Percentiles rank a stretch among this genome's conserved stretches.
Conservation (phyloP, 345 rosid species). For the Jatropha curcas region DNA sequence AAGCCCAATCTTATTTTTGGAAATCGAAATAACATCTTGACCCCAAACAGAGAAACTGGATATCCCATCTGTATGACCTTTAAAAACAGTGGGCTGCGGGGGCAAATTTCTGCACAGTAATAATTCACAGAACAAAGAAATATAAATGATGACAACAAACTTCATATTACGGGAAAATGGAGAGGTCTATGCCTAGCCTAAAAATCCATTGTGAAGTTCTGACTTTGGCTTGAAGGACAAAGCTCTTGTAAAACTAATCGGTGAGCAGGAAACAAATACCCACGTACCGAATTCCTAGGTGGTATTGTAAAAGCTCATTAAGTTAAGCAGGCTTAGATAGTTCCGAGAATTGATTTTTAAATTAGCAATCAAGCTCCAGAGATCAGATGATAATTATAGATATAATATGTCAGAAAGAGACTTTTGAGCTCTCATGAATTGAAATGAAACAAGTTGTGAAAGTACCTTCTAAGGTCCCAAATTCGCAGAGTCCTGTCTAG, state of each 20-base stretch:
- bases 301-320: background rate
- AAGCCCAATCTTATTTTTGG: conserved; percentile 81
- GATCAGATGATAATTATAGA: background rate
- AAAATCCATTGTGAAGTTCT: background rate
- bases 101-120: conserved; percentile 55
- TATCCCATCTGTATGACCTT: conserved; percentile 75
- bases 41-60: conserved; percentile 87
- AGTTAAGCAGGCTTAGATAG: background rate
- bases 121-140: background rate
- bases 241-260: background rate
- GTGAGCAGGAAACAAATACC: background rate
- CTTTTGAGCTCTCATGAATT: background rate
- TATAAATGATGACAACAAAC: background rate
- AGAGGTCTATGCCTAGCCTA: background rate
- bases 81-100: conserved; percentile 49
- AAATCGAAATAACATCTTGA: conserved; percentile 78
- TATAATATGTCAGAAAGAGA: background rate
- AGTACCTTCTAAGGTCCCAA: conserved; percentile 89
- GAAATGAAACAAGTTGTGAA: background rate
- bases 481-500: conserved; percentile 70
- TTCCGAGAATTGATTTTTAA: background rate
- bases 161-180: background rate
- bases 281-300: background rate
- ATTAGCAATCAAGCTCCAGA: background rate
- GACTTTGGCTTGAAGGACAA: background rate